Base-by-base conservation (phyloP, 1,284 basidiomycete genomes). In the Leccinum colubrinum region DNA sequence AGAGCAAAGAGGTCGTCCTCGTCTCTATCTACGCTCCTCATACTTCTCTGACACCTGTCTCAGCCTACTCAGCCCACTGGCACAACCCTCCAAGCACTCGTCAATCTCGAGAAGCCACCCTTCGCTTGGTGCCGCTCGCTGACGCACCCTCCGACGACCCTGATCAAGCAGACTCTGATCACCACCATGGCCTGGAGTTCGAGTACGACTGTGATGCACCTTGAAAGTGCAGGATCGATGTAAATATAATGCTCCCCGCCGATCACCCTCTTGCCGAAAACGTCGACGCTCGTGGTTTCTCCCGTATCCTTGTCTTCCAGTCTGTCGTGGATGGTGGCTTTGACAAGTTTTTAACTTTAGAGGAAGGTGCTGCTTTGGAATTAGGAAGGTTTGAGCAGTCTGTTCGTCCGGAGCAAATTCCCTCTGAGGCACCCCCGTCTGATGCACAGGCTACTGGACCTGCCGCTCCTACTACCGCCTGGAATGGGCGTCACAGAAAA, bases 131-230 rank as follows among this genome's bases (percentile, higher is more conserved):
- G 39, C 93, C 86, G n/a, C 81, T 87, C 54, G 77, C 81, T 9
- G 70, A 78, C 17, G 79, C 83, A 20, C 75, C 81, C 0, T 74
- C 76, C 6, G 79, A 81, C 54, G 79, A 79, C 62, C 70, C 74
- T 59, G 75, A 77, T 55, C 74, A 80, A 60, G 70, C 68, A 9
- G 81, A 85, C 52, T 80, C 77, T 39, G 80, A 80, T 66, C 82
- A 83, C 55, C 81, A 84, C 50, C 92, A 95, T 68, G 85, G 87
- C 15, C 81, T 95, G 61, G 92, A 93, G 72, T 96, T 96, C 75
- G 88, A 90, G 73, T 96, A 90, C 74, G 94, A 96, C 71, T 93
- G 91, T 66, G 93, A 94, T 65, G 87, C 93, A 0, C 87, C 93
- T 33, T 33, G 30, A 11, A 88, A 88, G 68, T 93, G 92, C 69